Conservation (phyloP, 345 rosid genomes). For the Gossypium australe region DNA sequence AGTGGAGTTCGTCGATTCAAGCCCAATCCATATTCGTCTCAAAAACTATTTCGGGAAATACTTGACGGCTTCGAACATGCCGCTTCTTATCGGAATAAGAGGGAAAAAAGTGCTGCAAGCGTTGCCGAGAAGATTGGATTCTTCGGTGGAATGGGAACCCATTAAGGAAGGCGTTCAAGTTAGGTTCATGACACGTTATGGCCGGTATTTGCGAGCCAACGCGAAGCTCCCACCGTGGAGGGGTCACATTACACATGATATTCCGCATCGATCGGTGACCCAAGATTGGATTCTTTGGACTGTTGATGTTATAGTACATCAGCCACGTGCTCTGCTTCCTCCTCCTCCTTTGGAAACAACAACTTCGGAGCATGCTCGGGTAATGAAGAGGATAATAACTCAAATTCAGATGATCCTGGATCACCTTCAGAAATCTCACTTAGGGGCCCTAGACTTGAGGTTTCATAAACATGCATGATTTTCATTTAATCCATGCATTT, state of each 20-base stretch:
- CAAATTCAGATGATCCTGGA: conserved; percentile 21
- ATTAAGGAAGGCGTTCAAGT: conserved; percentile 53
- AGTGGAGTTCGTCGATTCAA: conserved; percentile 43
- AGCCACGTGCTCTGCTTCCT: conserved; percentile 14
- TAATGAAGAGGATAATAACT: neutral
- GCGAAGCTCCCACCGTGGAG: conserved; percentile 82
- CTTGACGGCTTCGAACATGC: conserved; percentile 70
- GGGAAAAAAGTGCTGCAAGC: conserved; percentile 71
- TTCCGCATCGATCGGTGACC: conserved; percentile 49
- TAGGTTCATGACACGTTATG: conserved; percentile 37
- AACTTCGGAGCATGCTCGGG: too few relatives aligned
- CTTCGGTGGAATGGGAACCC: conserved; percentile 69
- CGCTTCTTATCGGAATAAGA: conserved; percentile 53
- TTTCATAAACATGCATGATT: neutral
- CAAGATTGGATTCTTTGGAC: conserved; percentile 80
- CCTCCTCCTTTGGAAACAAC: neutral
- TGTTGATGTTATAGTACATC: conserved; percentile 48
- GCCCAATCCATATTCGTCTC: conserved; percentile 33
- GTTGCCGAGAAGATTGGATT: conserved; percentile 41
- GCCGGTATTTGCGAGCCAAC: conserved; percentile 65
- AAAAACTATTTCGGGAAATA: conserved; percentile 65
- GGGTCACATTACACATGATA: conserved; percentile 66
- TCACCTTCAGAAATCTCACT: conserved; percentile 34
- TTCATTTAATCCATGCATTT: neutral
- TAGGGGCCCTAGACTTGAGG: conserved; percentile 34